Evolutionary conservation across 768 basidiomycete genomes (phyloP).

Genomic region (Kwoniella dendrophila): DNA sequence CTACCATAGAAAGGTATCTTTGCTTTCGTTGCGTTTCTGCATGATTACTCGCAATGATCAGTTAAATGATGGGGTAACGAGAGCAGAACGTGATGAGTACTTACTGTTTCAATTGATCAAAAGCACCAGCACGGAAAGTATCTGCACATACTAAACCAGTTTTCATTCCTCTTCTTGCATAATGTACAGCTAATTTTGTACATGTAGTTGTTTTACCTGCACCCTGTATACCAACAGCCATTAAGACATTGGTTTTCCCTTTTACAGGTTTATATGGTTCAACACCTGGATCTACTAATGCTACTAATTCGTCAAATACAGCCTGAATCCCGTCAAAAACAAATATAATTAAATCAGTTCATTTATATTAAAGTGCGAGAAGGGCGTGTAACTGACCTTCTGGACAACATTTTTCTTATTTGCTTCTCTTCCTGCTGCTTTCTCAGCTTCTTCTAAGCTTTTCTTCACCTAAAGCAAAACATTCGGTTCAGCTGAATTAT

Average conservation of each 20-base stretch:
- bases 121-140: constrained; percentile 98
- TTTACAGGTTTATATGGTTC: constrained; percentile 97
- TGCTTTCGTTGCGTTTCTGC: constrained; percentile 85
- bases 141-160: constrained; percentile 97
- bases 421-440: constrained; percentile 71
- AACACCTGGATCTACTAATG: constrained; percentile 90
- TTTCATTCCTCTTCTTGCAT: constrained; percentile 94
- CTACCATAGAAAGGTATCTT: constrained; percentile 99
- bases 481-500: constrained; percentile 2
- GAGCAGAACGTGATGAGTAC: constrained; percentile 11
- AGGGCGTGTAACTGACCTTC: constrained; percentile 71
- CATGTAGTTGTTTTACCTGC: constrained; percentile 99
- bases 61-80: not conserved
- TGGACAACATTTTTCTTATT: constrained; percentile 88
- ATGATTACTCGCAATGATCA: not conserved
- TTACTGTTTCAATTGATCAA: constrained; percentile 92
- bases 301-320: constrained; percentile 94
- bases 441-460: constrained; percentile 64
- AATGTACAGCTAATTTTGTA: constrained; percentile 92
- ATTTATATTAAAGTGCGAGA: not conserved
- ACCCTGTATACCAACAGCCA: constrained; percentile 97
- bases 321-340: too few relatives aligned
- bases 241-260: constrained; percentile 88
- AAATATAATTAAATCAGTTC: too few relatives aligned
- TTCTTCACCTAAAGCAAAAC: constrained; percentile 46